Percentiles rank a stretch among this genome's conserved stretches.
Evolutionary conservation across 148 eudicot genomes (phyloP).

Genomic region (Limonium bicolor): DNA sequence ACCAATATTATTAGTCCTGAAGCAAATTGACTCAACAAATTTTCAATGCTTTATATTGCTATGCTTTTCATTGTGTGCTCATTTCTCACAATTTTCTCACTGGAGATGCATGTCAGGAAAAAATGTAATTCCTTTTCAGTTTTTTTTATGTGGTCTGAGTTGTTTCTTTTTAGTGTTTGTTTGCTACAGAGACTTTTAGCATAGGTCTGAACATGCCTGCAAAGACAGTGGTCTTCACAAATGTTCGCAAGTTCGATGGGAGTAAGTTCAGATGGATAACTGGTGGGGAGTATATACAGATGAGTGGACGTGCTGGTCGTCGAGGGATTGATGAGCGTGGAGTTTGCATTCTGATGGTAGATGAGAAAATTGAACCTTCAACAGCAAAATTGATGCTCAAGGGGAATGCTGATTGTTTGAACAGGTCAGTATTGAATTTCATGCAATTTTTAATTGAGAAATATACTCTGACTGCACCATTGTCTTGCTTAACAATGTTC

Average conservation of each 20-base stretch:
- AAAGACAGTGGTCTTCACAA: slow-evolving; percentile 90
- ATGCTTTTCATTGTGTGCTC: too few species aligned
- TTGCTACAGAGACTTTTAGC: slow-evolving; percentile 99
- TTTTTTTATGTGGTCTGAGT: too few species aligned
- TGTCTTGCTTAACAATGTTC: too few species aligned
- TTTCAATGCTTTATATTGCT: too few species aligned
- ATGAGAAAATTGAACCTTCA: slow-evolving; percentile 97
- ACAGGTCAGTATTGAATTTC: slow-evolving; percentile 41
- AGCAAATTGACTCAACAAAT: too few species aligned
- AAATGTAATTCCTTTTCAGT: too few species aligned
- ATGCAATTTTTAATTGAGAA: background rate
- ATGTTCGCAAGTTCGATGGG: slow-evolving; percentile 97
- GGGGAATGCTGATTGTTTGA: slow-evolving; percentile 91
- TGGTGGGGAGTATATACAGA: slow-evolving; percentile 96
- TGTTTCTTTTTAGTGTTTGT: slow-evolving; percentile 59
- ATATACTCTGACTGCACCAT: background rate
- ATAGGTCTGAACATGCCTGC: slow-evolving; percentile 99
- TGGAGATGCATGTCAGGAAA: too few species aligned
- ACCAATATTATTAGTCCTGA: too few species aligned
- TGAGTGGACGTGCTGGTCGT: slow-evolving; percentile 99
- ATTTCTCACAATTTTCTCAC: too few species aligned
- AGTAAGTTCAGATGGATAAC: slow-evolving; percentile 96
- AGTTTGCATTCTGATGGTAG: slow-evolving; percentile 94
- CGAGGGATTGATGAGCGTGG: slow-evolving; percentile 99
- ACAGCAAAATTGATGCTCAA: slow-evolving; percentile 92